Evolutionary conservation across 495 filamentous ascomycete species (phyloP).

Genomic region (Lophiostoma macrostomum): DNA sequence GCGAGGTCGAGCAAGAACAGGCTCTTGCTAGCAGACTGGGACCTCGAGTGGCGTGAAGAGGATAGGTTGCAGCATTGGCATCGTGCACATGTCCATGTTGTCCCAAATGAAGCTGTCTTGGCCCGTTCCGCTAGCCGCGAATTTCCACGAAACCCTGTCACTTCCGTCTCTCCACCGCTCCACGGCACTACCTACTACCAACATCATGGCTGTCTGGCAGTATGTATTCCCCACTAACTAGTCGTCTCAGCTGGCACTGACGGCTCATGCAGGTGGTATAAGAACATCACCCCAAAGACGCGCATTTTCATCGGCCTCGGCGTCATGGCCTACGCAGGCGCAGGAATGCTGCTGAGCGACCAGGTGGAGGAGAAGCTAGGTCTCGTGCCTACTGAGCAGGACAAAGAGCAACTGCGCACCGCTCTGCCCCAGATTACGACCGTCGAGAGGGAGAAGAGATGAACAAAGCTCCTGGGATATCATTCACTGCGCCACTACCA

Average conservation of each 20-base stretch:
- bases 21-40: too few species aligned
- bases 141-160: too few species aligned
- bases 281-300: conserved; percentile 56
- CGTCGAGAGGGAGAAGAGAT: conserved; percentile 13
- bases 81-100: too few species aligned
- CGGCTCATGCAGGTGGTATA: conserved; percentile 49
- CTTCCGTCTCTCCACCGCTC: background rate
- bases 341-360: conserved; percentile 58
- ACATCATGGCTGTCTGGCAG: conserved; percentile 38
- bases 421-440: conserved; percentile 48
- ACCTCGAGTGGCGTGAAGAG: too few species aligned
- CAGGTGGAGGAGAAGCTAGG: conserved; percentile 61
- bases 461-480: too few species aligned
- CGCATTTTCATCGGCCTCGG: conserved; percentile 62
- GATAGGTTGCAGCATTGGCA: too few species aligned
- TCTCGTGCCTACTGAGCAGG: conserved; percentile 58
- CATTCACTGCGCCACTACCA: too few species aligned
- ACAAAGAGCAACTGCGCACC: conserved; percentile 56
- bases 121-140: too few species aligned
- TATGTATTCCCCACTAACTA: conserved; percentile 12
- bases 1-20: background rate
- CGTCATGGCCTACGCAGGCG: conserved; percentile 61
- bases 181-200: background rate
- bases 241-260: background rate
- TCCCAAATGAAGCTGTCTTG: too few species aligned